Base-by-base conservation (phyloP, 805 yeast genomes). In the Cyberlindnera euphorbiae region DNA sequence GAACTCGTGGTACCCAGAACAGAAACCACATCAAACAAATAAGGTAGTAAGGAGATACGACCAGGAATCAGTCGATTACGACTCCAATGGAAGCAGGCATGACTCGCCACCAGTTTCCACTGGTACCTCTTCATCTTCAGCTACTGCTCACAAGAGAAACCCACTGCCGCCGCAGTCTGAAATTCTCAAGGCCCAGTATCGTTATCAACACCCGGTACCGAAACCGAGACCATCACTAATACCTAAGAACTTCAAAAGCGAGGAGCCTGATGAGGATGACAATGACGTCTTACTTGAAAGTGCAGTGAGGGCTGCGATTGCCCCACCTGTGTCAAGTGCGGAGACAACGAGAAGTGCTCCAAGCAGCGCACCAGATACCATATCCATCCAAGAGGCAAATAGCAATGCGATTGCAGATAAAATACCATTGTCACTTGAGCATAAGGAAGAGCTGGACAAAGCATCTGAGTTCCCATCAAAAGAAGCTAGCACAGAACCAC, bases 221-320 rank as follows among this genome's bases (percentile, higher is more conserved):
- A 14, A 11, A 24, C 27, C 17, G 23, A 23, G 27, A 33, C 52
- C 56, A 11, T 50, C 55, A 4, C 35, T 53, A 12, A 52, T 53
- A 47, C 56, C 58, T 38, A 43, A 43, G 26, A 45, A 52, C 28
- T 53, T 47, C 35, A 50, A 45, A 28, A 47, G 47, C 37, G 45
- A 46, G 9, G 40, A 45, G 11, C 36, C 43, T 15, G 50, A 53
- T 16, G 55, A 53, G 1, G 52, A 48, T 10, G 54, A 52, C 17
- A 49, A 48, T 5, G 54, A 51, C 11, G 49, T 41, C 9, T 43
- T 42, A 2, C 21, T 45, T n/a, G 46, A 39, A 16, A 28, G 15
- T 21, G 32, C 35, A 11, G 24, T 36, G 13, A 28, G 35, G 14
- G 28, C 25, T 6, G 19, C 8, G 17, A 26, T 26, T 14, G 17